A percentile compares a stretch with the other conserved stretches of the same genome.
Conservation (phyloP, 805 yeast species). For the Myxozyma neotropica region DNA sequence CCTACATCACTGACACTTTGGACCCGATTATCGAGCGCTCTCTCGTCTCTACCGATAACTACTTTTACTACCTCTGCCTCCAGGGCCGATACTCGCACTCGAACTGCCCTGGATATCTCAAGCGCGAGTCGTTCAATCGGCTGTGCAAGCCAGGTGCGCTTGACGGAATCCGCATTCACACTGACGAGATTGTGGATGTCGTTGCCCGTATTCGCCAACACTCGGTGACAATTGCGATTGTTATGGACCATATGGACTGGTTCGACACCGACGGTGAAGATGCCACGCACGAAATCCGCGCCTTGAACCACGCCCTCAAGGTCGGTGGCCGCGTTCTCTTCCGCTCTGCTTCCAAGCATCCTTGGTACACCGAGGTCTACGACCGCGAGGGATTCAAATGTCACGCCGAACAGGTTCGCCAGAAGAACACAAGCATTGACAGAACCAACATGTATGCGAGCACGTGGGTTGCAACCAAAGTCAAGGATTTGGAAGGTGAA, state of each 20-base stretch:
- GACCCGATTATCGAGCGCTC: conserved; percentile 72
- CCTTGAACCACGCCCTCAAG: conserved; percentile 62
- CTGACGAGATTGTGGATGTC: conserved; percentile 77
- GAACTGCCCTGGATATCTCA: conserved; percentile 78
- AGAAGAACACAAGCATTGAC: conserved; percentile 67
- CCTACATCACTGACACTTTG: conserved; percentile 74
- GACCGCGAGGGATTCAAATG: conserved; percentile 69
- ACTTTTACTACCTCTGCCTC: conserved; percentile 72
- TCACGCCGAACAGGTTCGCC: conserved; percentile 68
- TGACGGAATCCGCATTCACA: conserved; percentile 73
- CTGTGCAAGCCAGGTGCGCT: conserved; percentile 57
- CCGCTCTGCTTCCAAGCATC: conserved; percentile 70
- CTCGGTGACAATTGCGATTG: conserved; percentile 72
- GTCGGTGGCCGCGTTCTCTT: conserved; percentile 74
- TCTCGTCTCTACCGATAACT: conserved; percentile 68
- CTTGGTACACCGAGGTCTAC: conserved; percentile 76
- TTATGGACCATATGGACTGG: conserved; percentile 95
- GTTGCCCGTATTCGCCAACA: conserved; percentile 63
- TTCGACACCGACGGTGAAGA: conserved; percentile 67
- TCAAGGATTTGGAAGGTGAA: conserved; percentile 24
- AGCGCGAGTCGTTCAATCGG: conserved; percentile 56
- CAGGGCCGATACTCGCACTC: conserved; percentile 59
- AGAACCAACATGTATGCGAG: conserved; percentile 87
- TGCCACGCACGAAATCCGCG: conserved; percentile 66
- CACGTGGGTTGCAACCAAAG: conserved; percentile 61